Percentiles rank a stretch among this genome's conserved stretches.
These are phyloP conservation scores for Pleurotus sapidus DNA, from an alignment of 768 basidiomycete genomes.

Conservation along the genomic window DNA sequence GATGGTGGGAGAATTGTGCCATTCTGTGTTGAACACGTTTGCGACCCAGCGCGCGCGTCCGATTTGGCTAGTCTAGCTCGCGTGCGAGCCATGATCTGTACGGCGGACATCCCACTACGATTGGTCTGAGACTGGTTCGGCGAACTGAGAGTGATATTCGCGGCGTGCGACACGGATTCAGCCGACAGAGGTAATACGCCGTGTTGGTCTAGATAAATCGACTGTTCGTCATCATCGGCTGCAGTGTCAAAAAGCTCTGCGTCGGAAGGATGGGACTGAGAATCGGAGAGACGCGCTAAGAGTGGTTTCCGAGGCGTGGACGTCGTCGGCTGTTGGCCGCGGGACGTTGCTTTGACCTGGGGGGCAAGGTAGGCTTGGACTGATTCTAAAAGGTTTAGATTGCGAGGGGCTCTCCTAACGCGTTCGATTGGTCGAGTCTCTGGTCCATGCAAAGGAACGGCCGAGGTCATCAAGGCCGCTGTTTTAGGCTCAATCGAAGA, in stretches of 20 bases:
- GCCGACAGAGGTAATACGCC: slow-evolving; percentile 9
- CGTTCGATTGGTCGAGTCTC: background rate
- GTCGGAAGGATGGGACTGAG: background rate
- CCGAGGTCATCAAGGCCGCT: background rate
- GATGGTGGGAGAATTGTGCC: slow-evolving; percentile 1
- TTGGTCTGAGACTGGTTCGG: background rate
- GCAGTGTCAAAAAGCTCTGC: background rate
- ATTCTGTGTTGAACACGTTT: background rate
- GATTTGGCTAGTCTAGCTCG: slow-evolving; percentile 18
- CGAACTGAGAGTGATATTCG: too few relatives aligned
- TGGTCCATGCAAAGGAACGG: background rate
- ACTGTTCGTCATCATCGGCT: background rate
- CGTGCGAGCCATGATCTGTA: slow-evolving; percentile 16
- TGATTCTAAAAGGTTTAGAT: slow-evolving; percentile 42
- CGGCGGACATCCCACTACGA: background rate
- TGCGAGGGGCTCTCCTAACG: slow-evolving; percentile 22
- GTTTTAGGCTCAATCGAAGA: too few relatives aligned
- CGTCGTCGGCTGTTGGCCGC: background rate
- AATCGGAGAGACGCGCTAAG: slow-evolving; percentile 24
- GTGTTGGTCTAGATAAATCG: background rate
- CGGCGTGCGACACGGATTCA: slow-evolving; percentile 12
- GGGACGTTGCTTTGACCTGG: background rate
- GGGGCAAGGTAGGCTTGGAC: slow-evolving; percentile 43
- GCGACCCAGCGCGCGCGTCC: background rate
- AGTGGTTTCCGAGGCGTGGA: slow-evolving; percentile 12